These are phyloP conservation scores for Luffa acutangula DNA, from an alignment of 306 rosid genomes.

Conservation along the genomic window DNA sequence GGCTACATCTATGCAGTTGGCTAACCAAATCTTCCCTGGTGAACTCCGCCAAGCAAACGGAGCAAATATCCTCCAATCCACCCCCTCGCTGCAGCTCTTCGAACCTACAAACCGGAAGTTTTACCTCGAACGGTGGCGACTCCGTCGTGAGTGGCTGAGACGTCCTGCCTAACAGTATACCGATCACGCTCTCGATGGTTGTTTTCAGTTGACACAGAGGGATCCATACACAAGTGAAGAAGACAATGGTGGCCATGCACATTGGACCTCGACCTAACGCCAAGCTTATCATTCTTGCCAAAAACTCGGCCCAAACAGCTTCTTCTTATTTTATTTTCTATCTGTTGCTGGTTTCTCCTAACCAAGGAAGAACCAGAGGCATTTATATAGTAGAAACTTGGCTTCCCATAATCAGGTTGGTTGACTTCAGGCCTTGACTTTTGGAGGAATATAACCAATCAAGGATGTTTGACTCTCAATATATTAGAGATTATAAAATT, in stretches of 20 bases:
- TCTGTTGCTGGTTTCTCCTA: neutral
- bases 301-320: neutral
- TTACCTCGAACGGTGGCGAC: neutral
- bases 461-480: conserved; percentile 3
- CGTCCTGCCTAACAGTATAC: neutral
- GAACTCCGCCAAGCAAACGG: conserved; percentile 67
- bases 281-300: conserved; percentile 37
- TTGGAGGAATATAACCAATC: neutral
- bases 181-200: conserved; percentile 10
- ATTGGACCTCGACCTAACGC: conserved; percentile 27
- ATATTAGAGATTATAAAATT: neutral
- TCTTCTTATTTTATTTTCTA: neutral
- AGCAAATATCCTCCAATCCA: conserved; percentile 31
- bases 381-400: neutral
- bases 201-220: conserved; percentile 41
- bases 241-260: conserved; percentile 37
- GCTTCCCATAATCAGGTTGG: conserved; percentile 1
- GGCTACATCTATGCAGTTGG: conserved; percentile 40
- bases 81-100: neutral
- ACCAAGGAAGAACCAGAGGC: neutral
- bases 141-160: neutral
- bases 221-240: conserved; percentile 55
- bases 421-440: conserved; percentile 11
- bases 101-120: conserved; percentile 32
- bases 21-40: conserved; percentile 50